Base-by-base conservation (phyloP, 495 filamentous ascomycete genomes). In the Echria macrotheca region DNA sequence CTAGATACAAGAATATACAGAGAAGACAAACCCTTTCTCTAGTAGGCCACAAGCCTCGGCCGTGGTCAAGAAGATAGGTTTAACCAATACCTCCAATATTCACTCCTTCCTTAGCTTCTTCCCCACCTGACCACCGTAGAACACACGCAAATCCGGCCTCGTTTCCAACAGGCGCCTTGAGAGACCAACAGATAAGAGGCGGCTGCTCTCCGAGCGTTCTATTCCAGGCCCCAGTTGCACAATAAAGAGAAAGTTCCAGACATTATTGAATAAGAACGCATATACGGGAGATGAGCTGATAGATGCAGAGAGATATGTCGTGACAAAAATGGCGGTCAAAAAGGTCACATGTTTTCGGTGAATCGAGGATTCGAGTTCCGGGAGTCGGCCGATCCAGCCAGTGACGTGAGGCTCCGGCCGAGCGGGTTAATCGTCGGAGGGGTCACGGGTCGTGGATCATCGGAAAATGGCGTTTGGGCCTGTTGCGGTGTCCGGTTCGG, bases 291-390 rank as follows among this genome's bases (percentile, higher is more conserved):
- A 28, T 40, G 36, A 38, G 14, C 17, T 29, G 19, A 23, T 40
- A 6, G 12, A 15, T 18, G n/a, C 21, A 4, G 7, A 22, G 19
- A 41, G 17, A 44, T 36, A 38, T 21, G 18, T 37, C 42, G 35
- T 39, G 40, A 56, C 14, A 22, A 33, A 26, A 24, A 21, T n/a
- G 3, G 10, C 15, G 15, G 14, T 15, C 1, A 1, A n/a, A 38
- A 44, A 10, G 53, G 10, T 74, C 63, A 79, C 53, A 78, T 68
- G 48, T 72, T 65, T 60, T 81, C 78, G 7, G 68, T 73, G 52
- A 81, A 81, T 43, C 71, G 61, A 18, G 77, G 78, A 5, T 51
- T 57, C 21, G 67, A 70, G 2, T 47, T 65, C 35, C 70, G 69
- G 23, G 75, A 74, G 6, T 12, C 28, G 12, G 41, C 65, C 19